A percentile compares a stretch with the other conserved stretches of the same genome.
phyloP scores from a whole-genome alignment of 176 grass and related monocot genomes.

The Calamus simplicifolius region DNA sequence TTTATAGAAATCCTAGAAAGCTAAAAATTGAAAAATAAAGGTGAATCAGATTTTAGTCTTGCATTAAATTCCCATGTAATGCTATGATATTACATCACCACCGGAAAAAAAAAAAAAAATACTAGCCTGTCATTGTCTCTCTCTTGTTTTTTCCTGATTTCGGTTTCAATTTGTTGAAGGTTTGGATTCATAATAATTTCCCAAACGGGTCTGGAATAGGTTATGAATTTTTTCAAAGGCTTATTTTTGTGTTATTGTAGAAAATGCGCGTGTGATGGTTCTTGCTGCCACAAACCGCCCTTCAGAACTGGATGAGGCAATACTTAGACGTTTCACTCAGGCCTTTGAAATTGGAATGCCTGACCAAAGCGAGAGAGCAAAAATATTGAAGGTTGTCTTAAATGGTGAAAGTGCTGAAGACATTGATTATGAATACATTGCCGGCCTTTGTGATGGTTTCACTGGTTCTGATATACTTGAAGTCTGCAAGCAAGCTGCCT shows the following conservation, averaged over 20 bases:
- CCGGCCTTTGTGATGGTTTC: conserved; percentile 77
- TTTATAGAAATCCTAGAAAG: no score
- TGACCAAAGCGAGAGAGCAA: conserved; percentile 70
- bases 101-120: no score
- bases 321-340: conserved; percentile 86
- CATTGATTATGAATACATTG: conserved; percentile 75
- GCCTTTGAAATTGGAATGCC: conserved; percentile 91
- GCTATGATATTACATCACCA: no score
- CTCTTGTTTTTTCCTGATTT: no score
- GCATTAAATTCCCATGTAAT: no score
- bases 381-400: conserved; percentile 83
- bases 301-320: conserved; percentile 88
- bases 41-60: no score
- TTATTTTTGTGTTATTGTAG: conserved; percentile 28
- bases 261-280: conserved; percentile 94
- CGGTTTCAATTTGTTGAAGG: no score
- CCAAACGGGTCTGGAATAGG: no score
- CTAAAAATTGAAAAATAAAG: no score
- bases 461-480: conserved; percentile 92
- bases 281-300: conserved; percentile 97
- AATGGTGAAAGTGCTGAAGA: conserved; percentile 72
- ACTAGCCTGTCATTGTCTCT: no score
- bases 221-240: no score
- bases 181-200: no score
- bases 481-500: conserved; percentile 92